Evolutionary conservation across 768 basidiomycete species (phyloP).

Genomic region (Terana coerulea): DNA sequence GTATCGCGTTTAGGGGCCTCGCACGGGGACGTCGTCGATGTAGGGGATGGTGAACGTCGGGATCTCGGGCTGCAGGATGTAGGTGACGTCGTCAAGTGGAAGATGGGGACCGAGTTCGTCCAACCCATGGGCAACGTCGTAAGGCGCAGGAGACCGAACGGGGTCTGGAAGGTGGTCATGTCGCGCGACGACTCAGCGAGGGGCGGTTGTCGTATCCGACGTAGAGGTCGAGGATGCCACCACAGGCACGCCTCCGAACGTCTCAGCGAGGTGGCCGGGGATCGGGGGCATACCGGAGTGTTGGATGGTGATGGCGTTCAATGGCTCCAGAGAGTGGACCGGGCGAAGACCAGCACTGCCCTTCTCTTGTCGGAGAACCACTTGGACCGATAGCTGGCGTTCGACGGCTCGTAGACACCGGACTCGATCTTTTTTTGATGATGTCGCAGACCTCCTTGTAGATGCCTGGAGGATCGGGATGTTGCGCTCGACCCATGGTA

Average conservation of each 20-base stretch:
- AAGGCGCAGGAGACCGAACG: slow-evolving; percentile 11
- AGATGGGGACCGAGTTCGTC: slow-evolving; percentile 20
- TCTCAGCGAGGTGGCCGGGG: slow-evolving; percentile 29
- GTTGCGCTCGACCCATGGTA: slow-evolving; percentile 32
- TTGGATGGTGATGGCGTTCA: slow-evolving; percentile 35
- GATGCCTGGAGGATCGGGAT: slow-evolving; percentile 36
- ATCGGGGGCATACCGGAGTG: slow-evolving; percentile 34
- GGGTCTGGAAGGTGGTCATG: slow-evolving; percentile 18
- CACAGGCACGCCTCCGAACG: slow-evolving; percentile 15
- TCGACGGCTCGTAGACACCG: slow-evolving; percentile 34
- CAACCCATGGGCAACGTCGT: slow-evolving; percentile 16
- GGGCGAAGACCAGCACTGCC: slow-evolving; percentile 28
- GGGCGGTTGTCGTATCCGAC: slow-evolving; percentile 15
- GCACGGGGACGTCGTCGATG: slow-evolving; percentile 24
- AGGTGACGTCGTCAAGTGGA: slow-evolving; percentile 19
- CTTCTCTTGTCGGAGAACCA: slow-evolving; percentile 40
- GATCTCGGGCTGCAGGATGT: slow-evolving; percentile 23
- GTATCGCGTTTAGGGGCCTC: slow-evolving; percentile 17
- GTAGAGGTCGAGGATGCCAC: slow-evolving; percentile 16
- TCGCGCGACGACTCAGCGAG: slow-evolving; percentile 2
- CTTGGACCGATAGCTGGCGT: slow-evolving; percentile 31
- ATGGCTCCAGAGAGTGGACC: slow-evolving; percentile 36
- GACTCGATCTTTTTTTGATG: slow-evolving; percentile 29
- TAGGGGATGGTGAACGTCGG: slow-evolving; percentile 16
- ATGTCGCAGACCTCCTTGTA: slow-evolving; percentile 27